Evolutionary conservation across 1,284 basidiomycete species (phyloP), one percentile per base, ranked within the genome.

Genomic region (Puccinia brachypodii): DNA sequence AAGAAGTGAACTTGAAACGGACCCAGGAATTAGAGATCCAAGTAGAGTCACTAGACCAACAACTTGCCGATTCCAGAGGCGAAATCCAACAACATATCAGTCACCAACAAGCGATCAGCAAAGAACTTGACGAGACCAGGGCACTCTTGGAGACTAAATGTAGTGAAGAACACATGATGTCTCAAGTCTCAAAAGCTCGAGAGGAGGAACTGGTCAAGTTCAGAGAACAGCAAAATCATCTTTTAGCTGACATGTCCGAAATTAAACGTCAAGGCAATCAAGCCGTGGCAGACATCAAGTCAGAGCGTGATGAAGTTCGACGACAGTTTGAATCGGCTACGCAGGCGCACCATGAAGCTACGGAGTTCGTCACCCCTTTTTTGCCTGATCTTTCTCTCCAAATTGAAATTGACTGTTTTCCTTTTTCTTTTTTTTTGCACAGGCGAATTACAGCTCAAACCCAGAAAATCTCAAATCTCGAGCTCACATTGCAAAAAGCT

Each of bases 111-210:
- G 87, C 89, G 7, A 90, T 91, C 50, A 87, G 88, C 62, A 92
- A 91, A 84, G 94, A 97, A 86, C 89, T 97, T 16, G 96, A 98
- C 85, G 93, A 94, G 84, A 89, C 96, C 4, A 91, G 95, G 7
- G 88, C 89, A 28, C 87, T 94, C 25, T 91, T 97, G 88, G 91
- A 92, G 76, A 92, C 93, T 6, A 96, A 95, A 87, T 90, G 91
- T 0, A 92, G 91, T 28, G 95, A 97, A 85, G 95, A 95, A 85
- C 92, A 90, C 44, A 92, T 92, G 81, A 91, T 93, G 33, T 90
- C 90, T 72, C 94, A 97, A 86, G 93, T 91, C 1, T 94, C 95
- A 87, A 92, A 92, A 86, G 93, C 93, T 87, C 93, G 92, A 85
- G 95, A 96, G 84, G 90, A 91, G 64, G 96, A 98, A 86, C 90